Evolutionary conservation across 1,284 basidiomycete genomes (phyloP), one percentile per base, ranked within the genome.

Genomic region (Moniliophthora roreri): DNA sequence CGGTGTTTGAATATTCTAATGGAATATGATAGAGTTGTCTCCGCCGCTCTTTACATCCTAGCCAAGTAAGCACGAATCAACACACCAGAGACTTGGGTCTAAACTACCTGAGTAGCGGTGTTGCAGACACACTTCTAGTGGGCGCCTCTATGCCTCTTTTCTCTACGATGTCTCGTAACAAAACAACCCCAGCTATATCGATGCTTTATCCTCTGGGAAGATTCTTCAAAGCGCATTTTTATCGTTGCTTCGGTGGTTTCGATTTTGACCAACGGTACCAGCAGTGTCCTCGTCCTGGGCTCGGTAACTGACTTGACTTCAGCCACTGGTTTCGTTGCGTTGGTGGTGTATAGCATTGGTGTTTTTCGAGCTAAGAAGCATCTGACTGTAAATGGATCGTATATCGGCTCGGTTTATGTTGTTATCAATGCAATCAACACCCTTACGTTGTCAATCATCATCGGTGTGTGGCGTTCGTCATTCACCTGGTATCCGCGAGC

Each of bases 81-180:
- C 7, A 32, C 6, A 32, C 11, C 28, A 32, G 28, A 6, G 7
- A 32, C 28, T 32, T 32, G n/a, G n/a, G n/a, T n/a, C n/a, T n/a
- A n/a, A n/a, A n/a, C 28, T 32, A 11, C 6, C 7, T 6, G 11
- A 28, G 15, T 32, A 50, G 49, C 18, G 18, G 23, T 23, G 28
- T 50, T 20, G 49, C 49, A 6, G 49, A 50, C 16, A 34, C 38
- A 13, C 16, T 50, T 18, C 21, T 50, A 32, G 49, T 50, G 20
- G 34, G 49, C 11, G 11, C 28, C 28, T 32, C 11, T 11, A 11
- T 32, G 28, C 6, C 7, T 32, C 28, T 32, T 11, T n/a, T n/a
- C n/a, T n/a, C n/a, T 32, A 6, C 28, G 11, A 32, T 32, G 28
- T 11, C 28, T 32, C 6, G 11, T 32, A 6, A 6, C 11, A 6